Conservation (phyloP, 2,329 filamentous ascomycete species). For the Colletotrichum nymphaeae region DNA sequence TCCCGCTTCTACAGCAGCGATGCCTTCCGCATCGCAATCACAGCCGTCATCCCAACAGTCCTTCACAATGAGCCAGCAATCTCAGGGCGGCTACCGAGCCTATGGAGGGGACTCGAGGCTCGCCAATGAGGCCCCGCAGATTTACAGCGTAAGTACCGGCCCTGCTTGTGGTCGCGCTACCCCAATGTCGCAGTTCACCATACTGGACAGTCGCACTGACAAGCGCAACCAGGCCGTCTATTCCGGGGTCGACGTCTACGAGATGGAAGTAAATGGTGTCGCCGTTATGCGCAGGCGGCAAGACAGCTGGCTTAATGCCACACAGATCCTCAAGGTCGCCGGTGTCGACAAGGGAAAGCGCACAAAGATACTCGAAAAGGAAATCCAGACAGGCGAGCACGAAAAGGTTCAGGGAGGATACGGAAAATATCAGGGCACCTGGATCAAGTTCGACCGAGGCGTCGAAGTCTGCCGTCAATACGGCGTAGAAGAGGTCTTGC, state of each 20-base stretch:
- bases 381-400: conserved; percentile 95
- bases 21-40: conserved; percentile 59
- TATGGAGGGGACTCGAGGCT: conserved; percentile 48
- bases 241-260: conserved; percentile 95
- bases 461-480: conserved; percentile 90
- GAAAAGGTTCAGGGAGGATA: conserved; percentile 99
- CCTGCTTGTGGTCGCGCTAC: background rate
- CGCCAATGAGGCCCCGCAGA: conserved; percentile 61
- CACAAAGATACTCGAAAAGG: conserved; percentile 97
- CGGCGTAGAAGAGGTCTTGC: conserved; percentile 80
- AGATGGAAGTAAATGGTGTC: conserved; percentile 95
- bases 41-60: conserved; percentile 66
- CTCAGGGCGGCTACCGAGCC: conserved; percentile 56
- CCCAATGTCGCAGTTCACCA: background rate
- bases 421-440: conserved; percentile 98
- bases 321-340: conserved; percentile 97
- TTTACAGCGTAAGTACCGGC: conserved; percentile 67
- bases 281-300: conserved; percentile 96
- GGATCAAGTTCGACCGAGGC: conserved; percentile 94
- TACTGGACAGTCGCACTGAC: conserved; percentile 8
- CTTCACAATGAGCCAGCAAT: conserved; percentile 67
- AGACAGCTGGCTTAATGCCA: conserved; percentile 97
- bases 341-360: conserved; percentile 97
- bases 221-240: conserved; percentile 76
- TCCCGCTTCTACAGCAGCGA: conserved; percentile 34